Base-by-base conservation (phyloP, 2,329 filamentous ascomycete genomes). In the Monilinia fructigena region DNA sequence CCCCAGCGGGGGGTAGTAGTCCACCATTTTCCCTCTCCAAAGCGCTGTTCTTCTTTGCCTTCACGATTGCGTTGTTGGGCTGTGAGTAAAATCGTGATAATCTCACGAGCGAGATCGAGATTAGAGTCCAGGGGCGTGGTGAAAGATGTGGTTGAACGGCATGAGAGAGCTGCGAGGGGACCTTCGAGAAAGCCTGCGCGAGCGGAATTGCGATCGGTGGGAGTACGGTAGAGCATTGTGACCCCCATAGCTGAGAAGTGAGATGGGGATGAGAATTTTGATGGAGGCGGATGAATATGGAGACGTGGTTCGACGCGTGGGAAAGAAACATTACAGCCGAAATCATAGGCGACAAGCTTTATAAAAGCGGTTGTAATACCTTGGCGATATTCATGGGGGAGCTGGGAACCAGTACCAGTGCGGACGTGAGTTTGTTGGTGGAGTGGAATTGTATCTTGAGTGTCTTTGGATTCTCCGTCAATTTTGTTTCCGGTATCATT, bases 301-400 rank as follows among this genome's bases (percentile, higher is more conserved):
- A 89, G 78, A 3, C 86, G 81, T 12, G 86, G 86, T 71, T 89
- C 86, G 31, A 80, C 78, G 52, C 86, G 82, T 20, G 86, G 79
- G 35, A 82, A 79, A 2, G 80, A 79, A 59, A 87, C 82, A 70
- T 83, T 88, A 75, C 86, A 89, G 61, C 85, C 84, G 75, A 88
- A 89, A 69, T 89, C 86, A 72, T 89, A 89, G 23, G 85, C 82
- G 20, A 89, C 82, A 5, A 89, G 81, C 74, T 89, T 89, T 66
- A 89, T 75, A 66, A 89, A 88, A 47, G 86, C 82, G 3, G 82
- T 80, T 16, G 86, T 70, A n/a, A 88, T 78, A 64, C 80, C 81
- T 65, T 86, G 82, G 40, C 86, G 83, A 71, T 81, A 83, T 60
- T 88, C 85, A 8, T 82, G 73, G 0, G 86, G 86, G 81, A 88